Evolutionary conservation across 148 eudicot species (phyloP).

Genomic region (Chenopodium formosanum): DNA sequence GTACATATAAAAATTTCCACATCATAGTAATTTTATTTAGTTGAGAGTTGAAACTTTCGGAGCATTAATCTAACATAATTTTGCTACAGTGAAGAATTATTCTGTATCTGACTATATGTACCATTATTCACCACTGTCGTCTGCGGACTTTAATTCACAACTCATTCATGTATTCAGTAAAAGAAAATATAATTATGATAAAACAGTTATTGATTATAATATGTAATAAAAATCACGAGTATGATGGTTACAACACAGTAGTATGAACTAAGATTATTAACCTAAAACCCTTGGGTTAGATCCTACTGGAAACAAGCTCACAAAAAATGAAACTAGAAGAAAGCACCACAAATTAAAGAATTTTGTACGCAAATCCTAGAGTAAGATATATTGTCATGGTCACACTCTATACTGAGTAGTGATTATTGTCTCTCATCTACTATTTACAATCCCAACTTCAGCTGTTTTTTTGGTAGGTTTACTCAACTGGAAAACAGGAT

Average conservation of each 20-base stretch:
- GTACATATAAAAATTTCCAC: too few species aligned
- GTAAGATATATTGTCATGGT: background rate
- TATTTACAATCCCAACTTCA: conserved; percentile 45
- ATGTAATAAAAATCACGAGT: too few species aligned
- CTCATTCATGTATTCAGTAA: too few species aligned
- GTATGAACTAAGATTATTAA: conserved; percentile 1
- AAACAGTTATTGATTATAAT: too few species aligned
- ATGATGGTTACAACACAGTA: background rate
- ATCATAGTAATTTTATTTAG: too few species aligned
- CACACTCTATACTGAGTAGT: background rate
- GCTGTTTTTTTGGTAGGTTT: conserved; percentile 51
- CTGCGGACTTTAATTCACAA: too few species aligned
- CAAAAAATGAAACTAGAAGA: background rate
- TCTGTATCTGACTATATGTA: too few species aligned
- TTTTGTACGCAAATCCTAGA: background rate
- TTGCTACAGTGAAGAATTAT: too few species aligned
- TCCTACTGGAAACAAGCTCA: background rate
- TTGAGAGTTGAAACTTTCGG: too few species aligned
- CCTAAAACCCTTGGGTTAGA: conserved; percentile 8
- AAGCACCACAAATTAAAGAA: conserved; percentile 1
- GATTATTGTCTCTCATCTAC: conserved; percentile 17
- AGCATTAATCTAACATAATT: too few species aligned
- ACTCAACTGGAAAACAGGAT: conserved; percentile 71
- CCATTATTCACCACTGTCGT: too few species aligned
- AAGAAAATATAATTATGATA: too few species aligned